Conservation (phyloP, 2,329 filamentous ascomycete species). For the Sporothrix curviconia region DNA sequence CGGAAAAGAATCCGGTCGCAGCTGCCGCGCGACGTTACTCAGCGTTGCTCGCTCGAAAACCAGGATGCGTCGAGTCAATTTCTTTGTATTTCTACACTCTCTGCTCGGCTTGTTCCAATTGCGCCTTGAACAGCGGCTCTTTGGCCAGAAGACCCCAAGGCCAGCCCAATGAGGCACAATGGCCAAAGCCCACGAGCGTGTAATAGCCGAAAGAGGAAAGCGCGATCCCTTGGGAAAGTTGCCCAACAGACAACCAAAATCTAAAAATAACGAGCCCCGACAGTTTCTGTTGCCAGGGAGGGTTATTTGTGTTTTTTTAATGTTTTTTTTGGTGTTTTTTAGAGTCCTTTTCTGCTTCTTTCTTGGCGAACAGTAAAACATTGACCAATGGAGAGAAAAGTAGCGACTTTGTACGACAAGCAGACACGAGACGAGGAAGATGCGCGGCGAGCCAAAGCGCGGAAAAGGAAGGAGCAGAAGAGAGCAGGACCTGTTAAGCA, state of each 20-base stretch:
- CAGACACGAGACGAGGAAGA: too few relatives aligned
- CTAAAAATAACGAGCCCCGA: not conserved
- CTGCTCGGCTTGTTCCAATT: not conserved
- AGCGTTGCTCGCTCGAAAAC: not conserved
- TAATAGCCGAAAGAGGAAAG: constrained; percentile 8
- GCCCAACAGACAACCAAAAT: not conserved
- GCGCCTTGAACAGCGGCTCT: not conserved
- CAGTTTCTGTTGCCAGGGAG: too few relatives aligned
- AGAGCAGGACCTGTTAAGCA: too few relatives aligned
- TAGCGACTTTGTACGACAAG: too few relatives aligned
- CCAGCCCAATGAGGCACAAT: too few relatives aligned
- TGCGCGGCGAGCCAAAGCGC: too few relatives aligned
- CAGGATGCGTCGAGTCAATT: not conserved
- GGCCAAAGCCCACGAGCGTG: not conserved
- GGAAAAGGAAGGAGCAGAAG: too few relatives aligned
- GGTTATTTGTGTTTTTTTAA: too few relatives aligned
- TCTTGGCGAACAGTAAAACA: too few relatives aligned
- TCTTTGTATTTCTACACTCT: not conserved
- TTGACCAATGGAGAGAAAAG: not conserved
- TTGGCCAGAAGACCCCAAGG: too few relatives aligned
- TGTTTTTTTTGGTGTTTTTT: too few relatives aligned
- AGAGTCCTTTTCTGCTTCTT: too few relatives aligned
- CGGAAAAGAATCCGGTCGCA: not conserved
- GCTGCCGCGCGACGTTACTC: not conserved
- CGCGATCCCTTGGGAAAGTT: not conserved